Conservation (phyloP, 2,329 filamentous ascomycete genomes). For the Drechslerella coelobrocha region DNA sequence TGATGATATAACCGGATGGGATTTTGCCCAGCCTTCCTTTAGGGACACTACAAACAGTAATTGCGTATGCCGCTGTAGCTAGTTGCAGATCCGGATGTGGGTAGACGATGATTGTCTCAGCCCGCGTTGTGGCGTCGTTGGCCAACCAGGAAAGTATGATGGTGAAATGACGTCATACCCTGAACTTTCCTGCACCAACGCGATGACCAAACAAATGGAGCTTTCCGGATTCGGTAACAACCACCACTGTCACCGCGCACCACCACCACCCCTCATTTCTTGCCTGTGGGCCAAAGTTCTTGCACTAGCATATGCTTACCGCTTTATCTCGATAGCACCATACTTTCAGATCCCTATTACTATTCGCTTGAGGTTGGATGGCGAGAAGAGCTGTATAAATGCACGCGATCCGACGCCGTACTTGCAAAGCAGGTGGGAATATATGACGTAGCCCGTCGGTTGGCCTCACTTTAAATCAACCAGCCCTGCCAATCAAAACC, state of each 20-base stretch:
- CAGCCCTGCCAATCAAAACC: not conserved
- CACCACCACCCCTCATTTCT: not conserved
- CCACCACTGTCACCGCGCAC: not conserved
- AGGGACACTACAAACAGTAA: not conserved
- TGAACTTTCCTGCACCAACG: conserved; percentile 18
- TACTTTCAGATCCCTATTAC: not conserved
- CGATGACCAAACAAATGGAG: too few relatives aligned
- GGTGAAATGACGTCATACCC: conserved; percentile 41
- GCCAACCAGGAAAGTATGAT: conserved; percentile 18
- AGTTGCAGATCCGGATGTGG: conserved; percentile 14
- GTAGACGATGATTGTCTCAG: conserved; percentile 2
- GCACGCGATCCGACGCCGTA: too few relatives aligned
- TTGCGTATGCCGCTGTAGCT: conserved; percentile 35
- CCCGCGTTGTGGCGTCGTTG: conserved; percentile 15
- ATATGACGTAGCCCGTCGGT: too few relatives aligned
- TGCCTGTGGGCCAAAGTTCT: too few relatives aligned
- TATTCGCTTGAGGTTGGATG: too few relatives aligned
- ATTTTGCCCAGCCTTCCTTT: not conserved
- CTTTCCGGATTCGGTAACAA: not conserved
- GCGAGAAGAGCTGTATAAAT: too few relatives aligned
- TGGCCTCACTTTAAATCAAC: not conserved
- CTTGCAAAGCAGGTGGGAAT: too few relatives aligned
- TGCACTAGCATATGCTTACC: too few relatives aligned
- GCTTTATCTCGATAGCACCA: too few relatives aligned
- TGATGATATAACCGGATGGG: not conserved